Evolutionary conservation across 208 protist species (phyloP).

Genomic region (Trypanosoma theileri): DNA sequence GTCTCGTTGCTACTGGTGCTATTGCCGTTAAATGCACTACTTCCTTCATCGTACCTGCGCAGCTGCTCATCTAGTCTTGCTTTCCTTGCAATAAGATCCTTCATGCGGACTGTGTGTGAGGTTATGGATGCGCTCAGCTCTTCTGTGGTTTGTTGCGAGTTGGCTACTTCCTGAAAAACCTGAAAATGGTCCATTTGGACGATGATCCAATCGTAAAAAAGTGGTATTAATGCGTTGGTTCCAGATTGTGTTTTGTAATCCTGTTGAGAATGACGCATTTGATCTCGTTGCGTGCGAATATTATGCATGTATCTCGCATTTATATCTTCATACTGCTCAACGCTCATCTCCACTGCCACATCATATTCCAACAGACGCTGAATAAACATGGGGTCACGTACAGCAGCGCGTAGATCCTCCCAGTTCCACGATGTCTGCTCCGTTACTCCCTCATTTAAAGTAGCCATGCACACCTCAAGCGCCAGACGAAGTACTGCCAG

Average conservation of each 20-base stretch:
- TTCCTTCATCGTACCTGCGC: constrained; percentile 25
- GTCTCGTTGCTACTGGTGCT: background rate
- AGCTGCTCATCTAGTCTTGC: constrained; percentile 41
- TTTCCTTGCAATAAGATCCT: constrained; percentile 35
- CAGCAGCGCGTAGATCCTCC: constrained; percentile 37
- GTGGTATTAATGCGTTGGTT: constrained; percentile 15
- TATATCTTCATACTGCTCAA: constrained; percentile 31
- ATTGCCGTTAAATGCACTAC: background rate
- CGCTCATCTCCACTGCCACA: constrained; percentile 39
- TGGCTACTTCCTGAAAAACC: constrained; percentile 35
- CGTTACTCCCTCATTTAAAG: constrained; percentile 34
- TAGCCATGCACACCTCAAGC: constrained; percentile 38
- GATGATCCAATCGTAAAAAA: constrained; percentile 47
- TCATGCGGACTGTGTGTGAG: constrained; percentile 37
- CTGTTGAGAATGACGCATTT: constrained; percentile 18
- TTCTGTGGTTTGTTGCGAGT: constrained; percentile 43
- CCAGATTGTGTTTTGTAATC: too few relatives aligned
- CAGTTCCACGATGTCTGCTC: constrained; percentile 27
- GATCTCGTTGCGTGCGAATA: constrained; percentile 20
- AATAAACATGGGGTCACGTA: constrained; percentile 42
- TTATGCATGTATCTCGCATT: constrained; percentile 27
- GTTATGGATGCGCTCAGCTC: constrained; percentile 46
- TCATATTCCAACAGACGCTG: constrained; percentile 42
- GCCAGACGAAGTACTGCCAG: constrained; percentile 12
- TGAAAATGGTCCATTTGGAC: constrained; percentile 43